Evolutionary conservation across 805 yeast genomes (phyloP), one percentile per base, ranked within the genome.

Genomic region (Novakomyces olei): DNA sequence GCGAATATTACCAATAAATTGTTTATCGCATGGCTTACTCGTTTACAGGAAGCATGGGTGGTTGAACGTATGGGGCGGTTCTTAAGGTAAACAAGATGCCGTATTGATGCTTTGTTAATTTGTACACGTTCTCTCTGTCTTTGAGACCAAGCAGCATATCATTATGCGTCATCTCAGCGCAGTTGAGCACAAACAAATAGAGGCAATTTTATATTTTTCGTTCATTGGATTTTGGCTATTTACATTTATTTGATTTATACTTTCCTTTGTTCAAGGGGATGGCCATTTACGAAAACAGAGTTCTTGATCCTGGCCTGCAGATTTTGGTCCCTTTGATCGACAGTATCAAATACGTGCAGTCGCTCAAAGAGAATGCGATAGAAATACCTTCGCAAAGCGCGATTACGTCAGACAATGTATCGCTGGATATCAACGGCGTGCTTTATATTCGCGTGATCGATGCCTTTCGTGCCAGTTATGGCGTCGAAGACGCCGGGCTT

Each of bases 61-160:
- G 92, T 78, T 14, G 92, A 78, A 51, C 60, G 92, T 39, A 78
- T 78, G 92, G 92, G 92, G 20, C 74, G 73, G 48, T 78, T 76
- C 57, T 63, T 70, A 12, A 29, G 32, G 32, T 29, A 29, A 17
- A 25, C 10, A 10, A 16, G 9, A 5, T 15, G 12, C n/a, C 9
- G 14, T 14, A 17, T 10, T 8, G 15, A 9, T 22, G n/a, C 9
- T 9, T 9, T 9, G n/a, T 9, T 9, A 22, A 22, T 22, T n/a
- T 9, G n/a, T 22, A n/a, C 9, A 22, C 10, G n/a, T 9, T 9
- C 9, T 9, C 9, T 9, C 25, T 22, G 10, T 9, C 25, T 22
- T 22, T 48, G 53, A 22, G 9, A 9, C n/a, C 10, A 22, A 9
- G 25, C 9, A n/a, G 10, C n/a, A 22, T 9, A n/a, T 22, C n/a